These are phyloP conservation scores for Xylaria castorea DNA, from an alignment of 495 filamentous ascomycete species.

Conservation along the genomic window DNA sequence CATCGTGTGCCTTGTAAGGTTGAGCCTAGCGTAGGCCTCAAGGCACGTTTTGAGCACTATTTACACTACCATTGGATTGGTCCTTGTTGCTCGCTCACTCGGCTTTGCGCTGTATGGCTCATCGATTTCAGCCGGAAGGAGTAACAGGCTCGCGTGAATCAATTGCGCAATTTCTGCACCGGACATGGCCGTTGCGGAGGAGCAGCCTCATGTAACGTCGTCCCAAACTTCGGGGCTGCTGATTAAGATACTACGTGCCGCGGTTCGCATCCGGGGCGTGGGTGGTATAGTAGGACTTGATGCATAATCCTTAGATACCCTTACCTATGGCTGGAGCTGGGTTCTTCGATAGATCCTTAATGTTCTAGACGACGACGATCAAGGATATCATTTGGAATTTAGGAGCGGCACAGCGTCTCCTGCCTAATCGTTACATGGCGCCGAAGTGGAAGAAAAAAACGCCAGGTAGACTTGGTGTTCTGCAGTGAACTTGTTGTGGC, in stretches of 20 bases:
- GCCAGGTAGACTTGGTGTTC: not conserved
- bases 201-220: slow-evolving; percentile 27
- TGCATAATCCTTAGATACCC: not conserved
- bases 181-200: slow-evolving; percentile 14
- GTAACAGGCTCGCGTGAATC: not conserved
- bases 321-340: not conserved
- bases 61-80: not conserved
- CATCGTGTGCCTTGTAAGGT: not conserved
- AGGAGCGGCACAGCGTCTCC: not conserved
- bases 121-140: not conserved
- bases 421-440: not conserved
- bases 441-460: not conserved
- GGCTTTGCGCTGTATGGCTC: not conserved
- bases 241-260: slow-evolving; percentile 1
- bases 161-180: slow-evolving; percentile 12
- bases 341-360: not conserved
- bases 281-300: slow-evolving; percentile 18
- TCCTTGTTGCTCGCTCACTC: not conserved
- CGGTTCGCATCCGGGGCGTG: slow-evolving; percentile 3
- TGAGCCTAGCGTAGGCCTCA: slow-evolving; percentile 12
- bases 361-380: not conserved
- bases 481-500: not conserved
- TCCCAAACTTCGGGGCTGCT: slow-evolving; percentile 5
- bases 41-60: not conserved
- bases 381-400: slow-evolving; percentile 9